Evolutionary conservation across 2,329 filamentous ascomycete genomes (phyloP).

Genomic region (Fusarium compactum): DNA sequence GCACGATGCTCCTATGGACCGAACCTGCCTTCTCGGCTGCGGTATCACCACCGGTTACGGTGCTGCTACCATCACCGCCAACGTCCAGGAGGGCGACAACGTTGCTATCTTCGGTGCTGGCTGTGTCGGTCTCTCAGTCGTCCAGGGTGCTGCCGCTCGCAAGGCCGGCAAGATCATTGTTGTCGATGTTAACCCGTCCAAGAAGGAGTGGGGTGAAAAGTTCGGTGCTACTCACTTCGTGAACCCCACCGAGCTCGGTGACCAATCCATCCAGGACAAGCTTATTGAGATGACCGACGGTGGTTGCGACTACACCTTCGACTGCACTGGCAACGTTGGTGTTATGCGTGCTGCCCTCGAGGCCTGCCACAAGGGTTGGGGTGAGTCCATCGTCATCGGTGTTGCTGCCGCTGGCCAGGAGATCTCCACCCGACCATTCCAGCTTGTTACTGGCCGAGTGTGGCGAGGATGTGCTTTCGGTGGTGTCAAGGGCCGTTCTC

Average conservation of each 20-base stretch:
- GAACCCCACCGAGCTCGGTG: constrained; percentile 84
- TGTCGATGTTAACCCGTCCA: constrained; percentile 82
- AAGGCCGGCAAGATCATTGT: constrained; percentile 82
- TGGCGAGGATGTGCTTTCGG: constrained; percentile 99
- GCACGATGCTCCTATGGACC: constrained; percentile 91
- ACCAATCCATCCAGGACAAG: constrained; percentile 88
- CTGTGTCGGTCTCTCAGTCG: constrained; percentile 94
- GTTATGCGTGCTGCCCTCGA: constrained; percentile 97
- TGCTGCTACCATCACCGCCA: constrained; percentile 92
- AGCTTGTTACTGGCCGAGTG: constrained; percentile 95
- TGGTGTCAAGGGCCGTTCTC: constrained; percentile 95
- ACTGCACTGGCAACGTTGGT: constrained; percentile 96
- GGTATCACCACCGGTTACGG: constrained; percentile 99
- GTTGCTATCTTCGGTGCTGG: constrained; percentile 95
- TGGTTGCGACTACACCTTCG: constrained; percentile 98
- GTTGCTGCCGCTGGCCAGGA: constrained; percentile 97
- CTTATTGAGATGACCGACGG: constrained; percentile 98
- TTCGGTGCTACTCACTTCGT: constrained; percentile 98
- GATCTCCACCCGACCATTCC: constrained; percentile 95
- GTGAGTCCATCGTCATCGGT: constrained; percentile 96
- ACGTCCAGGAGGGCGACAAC: constrained; percentile 89
- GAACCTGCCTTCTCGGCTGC: constrained; percentile 94
- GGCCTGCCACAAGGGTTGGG: constrained; percentile 99
- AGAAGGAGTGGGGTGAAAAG: constrained; percentile 92
- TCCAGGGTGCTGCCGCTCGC: constrained; percentile 91